Evolutionary conservation across 1,139 yeast species (phyloP), one percentile per base, ranked within the genome.

Genomic region (Pneumocystis wakefieldiae): DNA sequence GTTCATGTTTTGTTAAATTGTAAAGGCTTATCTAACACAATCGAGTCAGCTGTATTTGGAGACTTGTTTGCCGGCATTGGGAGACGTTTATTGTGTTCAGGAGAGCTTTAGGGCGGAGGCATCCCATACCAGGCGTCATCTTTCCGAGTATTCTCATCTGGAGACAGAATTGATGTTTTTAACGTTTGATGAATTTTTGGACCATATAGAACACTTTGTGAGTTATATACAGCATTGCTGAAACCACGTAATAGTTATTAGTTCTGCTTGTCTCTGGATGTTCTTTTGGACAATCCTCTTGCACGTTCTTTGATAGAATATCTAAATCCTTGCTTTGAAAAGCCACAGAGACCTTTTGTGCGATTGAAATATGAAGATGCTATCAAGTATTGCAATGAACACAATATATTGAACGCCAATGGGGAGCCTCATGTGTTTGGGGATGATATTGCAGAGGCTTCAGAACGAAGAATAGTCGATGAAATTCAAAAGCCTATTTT

Each of bases 61-160:
- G 79, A 92, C 99, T 24, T 87, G 95, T 77, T 82, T 92, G 70
- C 96, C 99, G 35, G 85, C 97, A 14, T 80, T 94, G 68, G 98
- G 98, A 73, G 97, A 94, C 73, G 97, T 91, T 66, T 94, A 83
- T 81, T 88, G 97, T 80, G 83, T 94, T 71, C 98, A 92, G 77
- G 99, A 94, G 78, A 90, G 97, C 17, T 94, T 94, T 86, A 86
- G 99, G 76, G 99, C 99, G 67, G 99, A 94, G 79, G 88, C 90
- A 75, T 90, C 97, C 19, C 98, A 94, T 78, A 94, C 99, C 65
- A 87, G 98, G 80, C 88, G 99, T 79, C 99, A 94, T 76, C 81
- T 94, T 75, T 84, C 94, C 67, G 99, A 94, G 77, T 94, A 90
- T 77, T 94, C 98, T 48, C 99, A 92, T 74, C 84, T 92, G 71